A percentile compares a stretch with the other conserved stretches of the same genome.
These are phyloP conservation scores for Coniochaeta pulveracea DNA, from an alignment of 2,329 filamentous ascomycete species.

Conservation along the genomic window DNA sequence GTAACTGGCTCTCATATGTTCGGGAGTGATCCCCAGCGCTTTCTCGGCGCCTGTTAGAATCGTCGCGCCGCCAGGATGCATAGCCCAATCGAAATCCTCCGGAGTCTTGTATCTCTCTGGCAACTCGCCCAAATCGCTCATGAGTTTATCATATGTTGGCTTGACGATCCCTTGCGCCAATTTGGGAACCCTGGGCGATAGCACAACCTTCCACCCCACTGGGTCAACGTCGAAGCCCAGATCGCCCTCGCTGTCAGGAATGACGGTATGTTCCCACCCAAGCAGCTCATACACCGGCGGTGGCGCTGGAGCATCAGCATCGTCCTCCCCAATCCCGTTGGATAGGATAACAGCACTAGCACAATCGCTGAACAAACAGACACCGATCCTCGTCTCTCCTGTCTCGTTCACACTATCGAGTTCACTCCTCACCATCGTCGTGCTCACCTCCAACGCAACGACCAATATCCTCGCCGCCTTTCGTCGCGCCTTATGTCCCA, in stretches of 20 bases:
- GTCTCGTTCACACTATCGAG: conserved; percentile 48
- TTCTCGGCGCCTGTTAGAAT: conserved; percentile 54
- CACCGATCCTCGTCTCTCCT: conserved; percentile 53
- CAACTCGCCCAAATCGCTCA: conserved; percentile 30
- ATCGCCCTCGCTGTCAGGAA: conserved; percentile 50
- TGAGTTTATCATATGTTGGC: conserved; percentile 42
- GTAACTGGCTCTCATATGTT: conserved; percentile 60
- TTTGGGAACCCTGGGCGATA: conserved; percentile 49
- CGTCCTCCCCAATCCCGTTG: conserved; percentile 43
- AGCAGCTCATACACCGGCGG: conserved; percentile 46
- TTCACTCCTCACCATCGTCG: conserved; percentile 51
- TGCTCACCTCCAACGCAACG: conserved; percentile 52
- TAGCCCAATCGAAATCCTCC: conserved; percentile 59
- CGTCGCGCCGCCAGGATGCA: conserved; percentile 58
- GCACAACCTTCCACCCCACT: conserved; percentile 55
- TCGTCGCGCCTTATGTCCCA: conserved; percentile 47
- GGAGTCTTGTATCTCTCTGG: conserved; percentile 32
- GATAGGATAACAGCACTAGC: conserved; percentile 55
- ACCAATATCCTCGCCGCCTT: conserved; percentile 53
- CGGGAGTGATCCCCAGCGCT: conserved; percentile 42
- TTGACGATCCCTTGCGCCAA: conserved; percentile 38
- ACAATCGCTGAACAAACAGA: conserved; percentile 58
- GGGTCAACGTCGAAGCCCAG: conserved; percentile 57
- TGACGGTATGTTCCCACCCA: conserved; percentile 52
- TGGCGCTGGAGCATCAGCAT: conserved; percentile 7